Evolutionary conservation across 352 stramenopile species (phyloP).

Genomic region (Phytophthora nicotianae): DNA sequence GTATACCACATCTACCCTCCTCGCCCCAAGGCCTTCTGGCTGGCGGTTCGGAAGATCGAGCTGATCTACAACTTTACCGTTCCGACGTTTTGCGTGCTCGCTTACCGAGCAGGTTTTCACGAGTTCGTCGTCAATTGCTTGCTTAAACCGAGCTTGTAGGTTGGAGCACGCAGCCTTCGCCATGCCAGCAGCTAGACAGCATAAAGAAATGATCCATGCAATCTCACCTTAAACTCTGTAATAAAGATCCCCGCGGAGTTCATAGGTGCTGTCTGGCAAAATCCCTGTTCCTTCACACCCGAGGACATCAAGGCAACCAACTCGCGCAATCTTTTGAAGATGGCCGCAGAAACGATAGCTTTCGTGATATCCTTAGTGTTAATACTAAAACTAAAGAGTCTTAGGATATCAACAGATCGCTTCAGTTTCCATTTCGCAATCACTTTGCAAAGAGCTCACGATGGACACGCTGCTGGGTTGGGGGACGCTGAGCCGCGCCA

Average conservation of each 20-base stretch:
- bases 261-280: not conserved
- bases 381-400: not conserved
- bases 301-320: too few relatives aligned
- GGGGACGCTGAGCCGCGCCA: constrained; percentile 13
- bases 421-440: not conserved
- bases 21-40: constrained; percentile 52
- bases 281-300: too few relatives aligned
- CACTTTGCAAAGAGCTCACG: constrained; percentile 12
- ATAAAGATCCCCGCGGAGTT: not conserved
- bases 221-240: not conserved
- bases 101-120: constrained; percentile 33
- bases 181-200: not conserved
- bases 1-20: constrained; percentile 54
- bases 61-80: constrained; percentile 48
- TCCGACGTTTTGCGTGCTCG: constrained; percentile 41
- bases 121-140: constrained; percentile 39
- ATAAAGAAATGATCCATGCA: not conserved
- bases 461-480: constrained; percentile 41
- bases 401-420: not conserved
- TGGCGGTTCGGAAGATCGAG: constrained; percentile 47
- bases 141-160: constrained; percentile 20
- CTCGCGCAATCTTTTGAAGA: too few relatives aligned
- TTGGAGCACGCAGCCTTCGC: not conserved
- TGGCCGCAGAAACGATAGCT: too few relatives aligned
- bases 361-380: too few relatives aligned